Evolutionary conservation across 257 asterid genomes (phyloP).

Genomic region (Solanum paucissectum): DNA sequence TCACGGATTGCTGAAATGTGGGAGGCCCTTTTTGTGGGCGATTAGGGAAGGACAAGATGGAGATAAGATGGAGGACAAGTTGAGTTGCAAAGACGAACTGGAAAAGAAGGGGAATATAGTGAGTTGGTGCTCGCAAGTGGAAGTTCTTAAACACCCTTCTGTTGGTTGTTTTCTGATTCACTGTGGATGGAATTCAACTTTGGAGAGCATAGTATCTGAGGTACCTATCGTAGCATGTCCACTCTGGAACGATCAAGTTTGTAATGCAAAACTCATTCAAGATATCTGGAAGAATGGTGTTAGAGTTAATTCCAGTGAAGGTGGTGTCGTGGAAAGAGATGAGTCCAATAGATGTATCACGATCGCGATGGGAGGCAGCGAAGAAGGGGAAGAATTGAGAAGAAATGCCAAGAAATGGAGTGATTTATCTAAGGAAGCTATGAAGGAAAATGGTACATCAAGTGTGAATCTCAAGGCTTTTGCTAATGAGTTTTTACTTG

Average conservation of each 20-base stretch:
- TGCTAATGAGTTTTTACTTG: too few relatives aligned
- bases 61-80: neutral
- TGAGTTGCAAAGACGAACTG: slow-evolving; percentile 5
- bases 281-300: neutral
- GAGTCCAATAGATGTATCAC: slow-evolving; percentile 27
- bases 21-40: slow-evolving; percentile 20
- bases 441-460: too few relatives aligned
- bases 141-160: slow-evolving; percentile 10
- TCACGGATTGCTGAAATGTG: slow-evolving; percentile 5
- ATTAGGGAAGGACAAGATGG: neutral
- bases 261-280: slow-evolving; percentile 37
- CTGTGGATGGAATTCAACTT: slow-evolving; percentile 44
- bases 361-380: slow-evolving; percentile 14
- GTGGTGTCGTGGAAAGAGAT: slow-evolving; percentile 5
- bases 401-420: too few relatives aligned
- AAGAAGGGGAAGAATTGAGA: neutral
- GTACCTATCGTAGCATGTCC: slow-evolving; percentile 35
- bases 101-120: slow-evolving; percentile 12
- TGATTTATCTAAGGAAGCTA: too few relatives aligned
- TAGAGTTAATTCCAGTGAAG: slow-evolving; percentile 2
- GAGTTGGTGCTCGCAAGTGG: slow-evolving; percentile 18
- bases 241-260: slow-evolving; percentile 34
- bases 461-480: too few relatives aligned
- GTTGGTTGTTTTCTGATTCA: neutral
- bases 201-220: slow-evolving; percentile 30